Percentiles rank a stretch among this genome's conserved stretches.
These are phyloP conservation scores for Thamnidium elegans DNA, from an alignment of 192 early-diverging fungal genomes.

Conservation along the genomic window DNA sequence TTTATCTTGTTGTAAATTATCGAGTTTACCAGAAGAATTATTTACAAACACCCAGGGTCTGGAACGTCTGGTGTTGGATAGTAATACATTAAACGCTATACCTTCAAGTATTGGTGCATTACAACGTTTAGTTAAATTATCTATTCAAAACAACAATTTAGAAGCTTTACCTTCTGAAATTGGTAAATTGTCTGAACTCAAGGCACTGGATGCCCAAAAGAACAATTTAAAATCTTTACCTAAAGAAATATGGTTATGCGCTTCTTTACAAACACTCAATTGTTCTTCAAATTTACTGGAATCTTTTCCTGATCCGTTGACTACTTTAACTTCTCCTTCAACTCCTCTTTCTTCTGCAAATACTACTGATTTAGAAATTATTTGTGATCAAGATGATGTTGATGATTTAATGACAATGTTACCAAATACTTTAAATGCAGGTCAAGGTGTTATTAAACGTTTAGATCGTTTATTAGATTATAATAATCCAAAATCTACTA, in stretches of 20 bases:
- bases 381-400: conserved; percentile 41
- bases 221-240: conserved; percentile 74
- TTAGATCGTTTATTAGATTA: conserved; percentile 2
- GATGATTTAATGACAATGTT: conserved; percentile 39
- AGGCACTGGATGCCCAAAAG: conserved; percentile 67
- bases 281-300: conserved; percentile 79
- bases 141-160: conserved; percentile 68
- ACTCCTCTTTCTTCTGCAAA: not conserved
- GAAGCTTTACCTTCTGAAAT: conserved; percentile 69
- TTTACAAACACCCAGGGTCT: conserved; percentile 58
- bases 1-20: conserved; percentile 68
- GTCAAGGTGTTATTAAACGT: conserved; percentile 36
- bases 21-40: conserved; percentile 55
- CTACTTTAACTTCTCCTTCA: conserved; percentile 40
- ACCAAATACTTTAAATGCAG: conserved; percentile 30
- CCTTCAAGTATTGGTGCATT: conserved; percentile 59
- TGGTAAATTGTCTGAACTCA: conserved; percentile 57
- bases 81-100: conserved; percentile 70
- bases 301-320: conserved; percentile 71
- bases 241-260: conserved; percentile 75
- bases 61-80: conserved; percentile 60
- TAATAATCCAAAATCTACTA: not conserved
- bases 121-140: conserved; percentile 50
- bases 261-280: conserved; percentile 67
- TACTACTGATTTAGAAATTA: not conserved